phyloP scores from a whole-genome alignment of 2,329 filamentous ascomycete species.

The Magnaporthales sp. region DNA sequence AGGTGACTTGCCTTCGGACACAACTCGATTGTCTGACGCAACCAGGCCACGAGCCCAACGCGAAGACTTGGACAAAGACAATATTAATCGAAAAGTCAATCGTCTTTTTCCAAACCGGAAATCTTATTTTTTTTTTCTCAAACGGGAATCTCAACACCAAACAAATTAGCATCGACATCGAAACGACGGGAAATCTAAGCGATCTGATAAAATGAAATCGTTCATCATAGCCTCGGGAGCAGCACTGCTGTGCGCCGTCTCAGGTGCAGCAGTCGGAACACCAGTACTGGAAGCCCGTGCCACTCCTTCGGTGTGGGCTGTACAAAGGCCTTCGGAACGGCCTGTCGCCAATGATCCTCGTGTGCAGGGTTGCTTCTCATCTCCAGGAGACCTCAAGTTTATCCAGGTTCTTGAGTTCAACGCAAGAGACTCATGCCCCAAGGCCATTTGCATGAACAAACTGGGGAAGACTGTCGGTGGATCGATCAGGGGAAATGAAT shows the following conservation, averaged over 20 bases:
- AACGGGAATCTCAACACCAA: neutral
- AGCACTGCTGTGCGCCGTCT: neutral
- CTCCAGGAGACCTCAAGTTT: conserved; percentile 27
- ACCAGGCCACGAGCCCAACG: neutral
- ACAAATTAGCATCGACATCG: neutral
- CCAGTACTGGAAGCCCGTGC: neutral
- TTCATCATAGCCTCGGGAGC: conserved; percentile 2
- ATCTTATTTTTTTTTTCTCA: too few species aligned
- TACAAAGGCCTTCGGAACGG: conserved; percentile 27
- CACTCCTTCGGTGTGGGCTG: conserved; percentile 9
- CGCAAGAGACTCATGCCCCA: conserved; percentile 33
- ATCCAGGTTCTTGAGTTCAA: conserved; percentile 20
- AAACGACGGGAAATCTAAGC: neutral
- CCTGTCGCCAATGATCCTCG: conserved; percentile 29
- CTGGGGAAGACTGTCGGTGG: conserved; percentile 50
- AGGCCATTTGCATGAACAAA: conserved; percentile 24
- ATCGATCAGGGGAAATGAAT: conserved; percentile 51
- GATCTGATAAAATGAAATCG: neutral
- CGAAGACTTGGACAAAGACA: neutral
- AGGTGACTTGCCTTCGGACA: neutral
- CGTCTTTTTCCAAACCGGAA: neutral
- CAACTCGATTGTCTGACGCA: neutral
- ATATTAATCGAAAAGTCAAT: neutral
- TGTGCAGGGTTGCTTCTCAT: conserved; percentile 43
- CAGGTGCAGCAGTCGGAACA: neutral